Base-by-base conservation (phyloP, 371 early-diverging fungal genomes). In the Saksenaea vasiformis region DNA sequence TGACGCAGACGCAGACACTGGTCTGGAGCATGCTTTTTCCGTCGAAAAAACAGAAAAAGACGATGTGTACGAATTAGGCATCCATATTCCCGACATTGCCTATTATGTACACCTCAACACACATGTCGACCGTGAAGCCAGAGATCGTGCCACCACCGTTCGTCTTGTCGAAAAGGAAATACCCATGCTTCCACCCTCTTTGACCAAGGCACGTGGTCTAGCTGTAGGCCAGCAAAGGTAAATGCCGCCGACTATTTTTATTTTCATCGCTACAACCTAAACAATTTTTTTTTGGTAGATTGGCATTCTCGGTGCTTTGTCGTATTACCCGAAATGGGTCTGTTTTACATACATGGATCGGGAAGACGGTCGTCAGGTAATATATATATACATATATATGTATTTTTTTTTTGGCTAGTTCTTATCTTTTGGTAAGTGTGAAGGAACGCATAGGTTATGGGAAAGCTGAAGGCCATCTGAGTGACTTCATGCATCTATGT, bases 61-160 rank as follows among this genome's bases (percentile, higher is more conserved):
- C 8, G 70, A 68, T 37, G 38, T 73, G 0, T 88, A 71, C 63
- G 87, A 90, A 64, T 79, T 94, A 17, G 94, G 94, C 19, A 88
- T 93, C 34, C 95, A 98, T 72, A 95, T 97, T 61, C 91, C 96
- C 54, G 98, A 98, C 73, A 93, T 97, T 15, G 85, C 90, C 1
- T 82, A 88, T 65, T 94, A 91, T 82, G 90, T 97, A 4, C 70
- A 70, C 55, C 78, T 78, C 14, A 79, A 77, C 51, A 86, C 89
- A 0, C 79, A 84, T 1, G 68, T 96, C 67, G 97, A 97, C 72
- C 76, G 77, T 53, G 94, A 93, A 58, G 95, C 96, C 0, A 69
- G 71, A 10, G 73, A 88, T 17, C 79, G 96, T 59, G 87, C 88
- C 5, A 93, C 94, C 17, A 88, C 94, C 5, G 89, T 94, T 5